Conservation (phyloP, 306 rosid genomes). For the Dalbergia oliveri region DNA sequence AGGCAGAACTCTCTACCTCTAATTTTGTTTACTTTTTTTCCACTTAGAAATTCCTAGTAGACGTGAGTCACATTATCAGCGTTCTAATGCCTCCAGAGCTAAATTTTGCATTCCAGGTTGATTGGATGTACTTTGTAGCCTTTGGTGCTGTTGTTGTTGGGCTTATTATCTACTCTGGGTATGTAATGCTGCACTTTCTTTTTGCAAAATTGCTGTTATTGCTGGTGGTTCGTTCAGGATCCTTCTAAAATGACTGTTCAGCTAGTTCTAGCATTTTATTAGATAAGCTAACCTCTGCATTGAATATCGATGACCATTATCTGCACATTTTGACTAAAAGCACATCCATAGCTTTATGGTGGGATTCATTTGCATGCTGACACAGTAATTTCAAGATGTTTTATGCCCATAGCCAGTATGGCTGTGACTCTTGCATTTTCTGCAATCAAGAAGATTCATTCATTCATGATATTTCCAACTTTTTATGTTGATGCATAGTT, state of each 20-base stretch:
- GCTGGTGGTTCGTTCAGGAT: not conserved
- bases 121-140: constrained; percentile 94
- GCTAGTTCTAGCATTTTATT: constrained; percentile 13
- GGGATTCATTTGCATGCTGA: no score
- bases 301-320: constrained; percentile 9
- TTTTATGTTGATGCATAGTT: not conserved
- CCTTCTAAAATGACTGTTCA: constrained; percentile 4
- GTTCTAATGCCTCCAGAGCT: constrained; percentile 43
- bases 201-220: not conserved
- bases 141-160: constrained; percentile 80
- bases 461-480: not conserved
- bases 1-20: constrained; percentile 27
- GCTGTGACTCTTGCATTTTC: no score
- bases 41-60: not conserved
- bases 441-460: not conserved
- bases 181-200: constrained; percentile 46
- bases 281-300: not conserved
- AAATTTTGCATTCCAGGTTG: constrained; percentile 72
- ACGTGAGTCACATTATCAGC: constrained; percentile 4
- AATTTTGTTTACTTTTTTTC: not conserved
- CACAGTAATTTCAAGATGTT: no score
- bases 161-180: constrained; percentile 87
- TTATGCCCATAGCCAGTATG: no score
- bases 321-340: not conserved
- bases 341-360: not conserved